Percentiles rank a stretch among this genome's conserved stretches.
These are phyloP conservation scores for Strobilomyces dryophilus DNA, from an alignment of 768 basidiomycete species.

Conservation along the genomic window DNA sequence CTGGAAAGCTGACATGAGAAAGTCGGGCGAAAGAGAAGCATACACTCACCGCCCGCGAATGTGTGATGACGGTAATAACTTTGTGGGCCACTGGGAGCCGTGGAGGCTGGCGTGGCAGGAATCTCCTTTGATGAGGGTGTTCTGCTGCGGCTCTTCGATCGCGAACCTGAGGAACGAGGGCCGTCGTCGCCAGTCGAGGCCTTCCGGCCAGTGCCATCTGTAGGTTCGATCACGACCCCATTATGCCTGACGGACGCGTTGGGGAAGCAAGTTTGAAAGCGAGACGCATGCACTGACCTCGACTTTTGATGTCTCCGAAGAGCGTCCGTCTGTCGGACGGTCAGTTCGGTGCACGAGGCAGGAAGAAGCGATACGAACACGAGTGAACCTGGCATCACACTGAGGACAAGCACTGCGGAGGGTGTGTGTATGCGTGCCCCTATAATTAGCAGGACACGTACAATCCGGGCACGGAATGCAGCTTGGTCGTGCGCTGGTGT, in stretches of 20 bases:
- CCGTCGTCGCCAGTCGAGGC: constrained; percentile 20
- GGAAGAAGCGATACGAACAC: constrained; percentile 44
- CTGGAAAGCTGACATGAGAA: constrained; percentile 23
- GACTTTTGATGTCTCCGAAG: constrained; percentile 78
- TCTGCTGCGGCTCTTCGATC: constrained; percentile 48
- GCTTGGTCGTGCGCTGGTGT: constrained; percentile 76
- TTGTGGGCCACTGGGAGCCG: constrained; percentile 35
- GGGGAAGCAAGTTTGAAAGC: background rate
- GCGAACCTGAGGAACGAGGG: constrained; percentile 37
- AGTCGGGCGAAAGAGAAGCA: background rate
- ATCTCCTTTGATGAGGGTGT: constrained; percentile 45
- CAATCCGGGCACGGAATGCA: constrained; percentile 73
- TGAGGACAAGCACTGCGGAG: constrained; percentile 63
- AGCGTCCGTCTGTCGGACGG: constrained; percentile 61
- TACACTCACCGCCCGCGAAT: constrained; percentile 37
- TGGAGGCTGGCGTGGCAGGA: constrained; percentile 27
- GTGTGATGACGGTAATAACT: constrained; percentile 70
- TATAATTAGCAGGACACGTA: constrained; percentile 33
- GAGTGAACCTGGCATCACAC: constrained; percentile 75
- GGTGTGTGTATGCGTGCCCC: constrained; percentile 15
- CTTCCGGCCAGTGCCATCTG: constrained; percentile 21
- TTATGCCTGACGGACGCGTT: constrained; percentile 44
- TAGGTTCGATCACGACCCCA: constrained; percentile 58
- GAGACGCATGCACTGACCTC: constrained; percentile 41
- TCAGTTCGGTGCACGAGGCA: constrained; percentile 15